Evolutionary conservation across 805 yeast species (phyloP).

Genomic region (Grigorovia transvaalensis): DNA sequence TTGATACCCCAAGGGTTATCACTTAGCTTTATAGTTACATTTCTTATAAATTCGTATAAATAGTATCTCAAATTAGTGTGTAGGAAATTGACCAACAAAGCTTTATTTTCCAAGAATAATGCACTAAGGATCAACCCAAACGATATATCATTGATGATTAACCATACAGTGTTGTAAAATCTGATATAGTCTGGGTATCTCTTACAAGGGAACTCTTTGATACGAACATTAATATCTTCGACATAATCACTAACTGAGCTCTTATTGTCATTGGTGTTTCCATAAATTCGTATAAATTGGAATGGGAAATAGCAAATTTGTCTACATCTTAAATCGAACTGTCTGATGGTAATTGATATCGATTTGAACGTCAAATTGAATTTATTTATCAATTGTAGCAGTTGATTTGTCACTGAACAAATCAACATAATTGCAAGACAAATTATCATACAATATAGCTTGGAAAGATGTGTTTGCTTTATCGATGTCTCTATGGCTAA

Average conservation of each 20-base stretch:
- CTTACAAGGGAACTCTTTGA: constrained; percentile 31
- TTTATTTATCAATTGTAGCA: constrained; percentile 13
- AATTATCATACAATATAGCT: neutral
- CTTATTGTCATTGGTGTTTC: constrained; percentile 12
- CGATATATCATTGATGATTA: constrained; percentile 70
- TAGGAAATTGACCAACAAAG: constrained; percentile 31
- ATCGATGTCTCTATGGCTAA: neutral
- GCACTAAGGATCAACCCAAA: constrained; percentile 57
- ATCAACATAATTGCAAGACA: constrained; percentile 1
- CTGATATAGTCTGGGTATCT: constrained; percentile 56
- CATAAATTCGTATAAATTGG: constrained; percentile 52
- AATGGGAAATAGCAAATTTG: constrained; percentile 72
- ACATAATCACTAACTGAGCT: neutral
- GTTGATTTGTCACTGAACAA: constrained; percentile 11
- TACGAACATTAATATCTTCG: constrained; percentile 6
- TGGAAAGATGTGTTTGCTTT: neutral
- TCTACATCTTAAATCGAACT: constrained; percentile 64
- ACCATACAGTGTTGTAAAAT: constrained; percentile 82
- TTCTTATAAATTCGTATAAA: constrained; percentile 35
- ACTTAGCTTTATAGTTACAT: constrained; percentile 62
- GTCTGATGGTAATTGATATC: constrained; percentile 58
- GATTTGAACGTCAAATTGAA: constrained; percentile 11
- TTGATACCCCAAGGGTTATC: constrained; percentile 91
- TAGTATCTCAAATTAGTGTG: constrained; percentile 9
- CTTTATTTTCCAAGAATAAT: constrained; percentile 33